phyloP scores from a whole-genome alignment of 1,139 yeast species.

The Suhomyces bolitotheri region DNA sequence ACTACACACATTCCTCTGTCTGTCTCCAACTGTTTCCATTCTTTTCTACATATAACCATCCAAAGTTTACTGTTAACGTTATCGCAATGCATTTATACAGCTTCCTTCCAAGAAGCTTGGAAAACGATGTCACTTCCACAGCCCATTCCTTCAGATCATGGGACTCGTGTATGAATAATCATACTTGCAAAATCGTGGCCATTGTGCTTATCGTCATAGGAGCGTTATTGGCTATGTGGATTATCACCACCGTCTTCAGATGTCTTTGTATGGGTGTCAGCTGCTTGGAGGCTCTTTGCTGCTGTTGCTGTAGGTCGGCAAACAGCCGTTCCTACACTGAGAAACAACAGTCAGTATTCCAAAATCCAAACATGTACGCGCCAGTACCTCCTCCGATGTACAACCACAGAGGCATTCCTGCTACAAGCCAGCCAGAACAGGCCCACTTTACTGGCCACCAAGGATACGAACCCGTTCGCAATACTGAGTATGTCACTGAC shows the following conservation, averaged over 20 bases:
- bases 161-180: constrained; percentile 81
- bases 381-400: constrained; percentile 27
- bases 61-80: too few species aligned
- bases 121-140: constrained; percentile 36
- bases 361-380: constrained; percentile 42
- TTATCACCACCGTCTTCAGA: constrained; percentile 41
- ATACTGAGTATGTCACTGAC: constrained; percentile 10
- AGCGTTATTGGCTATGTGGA: constrained; percentile 44
- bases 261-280: constrained; percentile 47
- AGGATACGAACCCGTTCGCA: constrained; percentile 19
- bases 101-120: constrained; percentile 11
- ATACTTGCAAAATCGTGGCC: constrained; percentile 71
- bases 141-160: constrained; percentile 63
- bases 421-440: constrained; percentile 16
- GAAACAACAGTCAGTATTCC: constrained; percentile 23
- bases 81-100: constrained; percentile 9
- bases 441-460: constrained; percentile 18
- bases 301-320: constrained; percentile 45
- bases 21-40: background rate
- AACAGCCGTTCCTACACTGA: constrained; percentile 19
- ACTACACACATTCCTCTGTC: background rate
- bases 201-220: constrained; percentile 73
- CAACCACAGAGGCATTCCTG: constrained; percentile 11
- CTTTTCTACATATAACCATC: constrained; percentile 1
- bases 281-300: constrained; percentile 48